Evolutionary conservation across 139 green algal genomes (phyloP).

Genomic region (Desmodesmus armatus): DNA sequence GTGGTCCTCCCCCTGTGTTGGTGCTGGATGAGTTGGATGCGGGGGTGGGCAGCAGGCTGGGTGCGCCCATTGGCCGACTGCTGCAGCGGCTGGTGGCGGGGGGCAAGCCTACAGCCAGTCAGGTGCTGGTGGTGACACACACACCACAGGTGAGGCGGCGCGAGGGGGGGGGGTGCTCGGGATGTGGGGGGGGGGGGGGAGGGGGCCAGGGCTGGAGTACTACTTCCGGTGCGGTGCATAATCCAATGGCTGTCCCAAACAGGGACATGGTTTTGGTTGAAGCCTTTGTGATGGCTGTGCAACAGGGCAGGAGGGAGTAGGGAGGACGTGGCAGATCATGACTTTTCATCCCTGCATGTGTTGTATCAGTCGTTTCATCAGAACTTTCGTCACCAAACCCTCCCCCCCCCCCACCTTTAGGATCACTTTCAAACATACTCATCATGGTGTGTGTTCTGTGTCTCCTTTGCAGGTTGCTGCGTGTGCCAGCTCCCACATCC

Average conservation of each 20-base stretch:
- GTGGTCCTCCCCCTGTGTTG: constrained; percentile 61
- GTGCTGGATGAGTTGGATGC: constrained; percentile 89
- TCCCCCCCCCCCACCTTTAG: too few species aligned
- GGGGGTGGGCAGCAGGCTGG: constrained; percentile 78
- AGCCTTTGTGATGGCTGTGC: not conserved
- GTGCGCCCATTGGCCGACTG: constrained; percentile 69
- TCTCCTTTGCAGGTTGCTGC: constrained; percentile 82
- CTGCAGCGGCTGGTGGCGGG: constrained; percentile 68
- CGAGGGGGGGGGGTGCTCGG: not conserved
- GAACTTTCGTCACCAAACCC: too few species aligned
- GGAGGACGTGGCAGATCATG: too few species aligned
- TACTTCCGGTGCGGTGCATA: not conserved
- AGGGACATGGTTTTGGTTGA: too few species aligned
- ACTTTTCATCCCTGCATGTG: too few species aligned
- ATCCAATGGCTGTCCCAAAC: too few species aligned
- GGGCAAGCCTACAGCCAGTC: constrained; percentile 39
- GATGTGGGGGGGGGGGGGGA: not conserved
- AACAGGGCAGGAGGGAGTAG: too few species aligned
- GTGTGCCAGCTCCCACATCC: constrained; percentile 75
- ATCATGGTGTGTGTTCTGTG: too few species aligned
- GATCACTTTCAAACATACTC: too few species aligned
- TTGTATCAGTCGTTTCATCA: too few species aligned
- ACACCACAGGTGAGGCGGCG: constrained; percentile 75
- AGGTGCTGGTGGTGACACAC: constrained; percentile 88
- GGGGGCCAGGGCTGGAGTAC: too few species aligned